phyloP scores from a whole-genome alignment of 495 filamentous ascomycete genomes.

The Penicillium cataractarum region DNA sequence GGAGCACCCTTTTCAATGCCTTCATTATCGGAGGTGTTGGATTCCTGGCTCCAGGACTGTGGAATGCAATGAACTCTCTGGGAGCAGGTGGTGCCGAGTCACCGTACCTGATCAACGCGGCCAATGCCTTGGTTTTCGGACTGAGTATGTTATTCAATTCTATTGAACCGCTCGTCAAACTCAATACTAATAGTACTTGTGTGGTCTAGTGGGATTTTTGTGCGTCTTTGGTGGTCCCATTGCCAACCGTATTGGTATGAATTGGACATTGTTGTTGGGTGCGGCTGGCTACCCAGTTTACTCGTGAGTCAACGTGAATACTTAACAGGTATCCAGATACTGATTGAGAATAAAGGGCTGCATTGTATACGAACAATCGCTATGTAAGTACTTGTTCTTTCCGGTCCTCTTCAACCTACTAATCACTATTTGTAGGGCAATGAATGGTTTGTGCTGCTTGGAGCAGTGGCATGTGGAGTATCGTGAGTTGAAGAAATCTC shows the following conservation, averaged over 20 bases:
- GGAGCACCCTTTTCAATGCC: constrained; percentile 63
- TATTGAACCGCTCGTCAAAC: background rate
- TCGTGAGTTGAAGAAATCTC: constrained; percentile 35
- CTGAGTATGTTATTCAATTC: constrained; percentile 25
- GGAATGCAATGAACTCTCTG: constrained; percentile 67
- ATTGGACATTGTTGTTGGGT: constrained; percentile 62
- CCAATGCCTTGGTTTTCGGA: constrained; percentile 64
- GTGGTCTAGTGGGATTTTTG: constrained; percentile 55
- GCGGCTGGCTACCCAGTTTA: constrained; percentile 48
- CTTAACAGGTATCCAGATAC: constrained; percentile 30
- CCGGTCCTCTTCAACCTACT: background rate
- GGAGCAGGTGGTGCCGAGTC: constrained; percentile 63
- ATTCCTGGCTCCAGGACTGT: constrained; percentile 42
- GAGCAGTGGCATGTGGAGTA: constrained; percentile 64
- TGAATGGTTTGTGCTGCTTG: constrained; percentile 66
- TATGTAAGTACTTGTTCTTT: constrained; percentile 34
- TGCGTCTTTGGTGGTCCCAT: constrained; percentile 58
- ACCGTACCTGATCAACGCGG: constrained; percentile 65
- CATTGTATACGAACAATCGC: constrained; percentile 67
- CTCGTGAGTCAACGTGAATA: constrained; percentile 25
- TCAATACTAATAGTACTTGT: background rate
- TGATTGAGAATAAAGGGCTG: constrained; percentile 43
- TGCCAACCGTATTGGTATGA: constrained; percentile 61
- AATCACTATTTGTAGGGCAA: constrained; percentile 42
- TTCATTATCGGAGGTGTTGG: constrained; percentile 42